Evolutionary conservation across 345 rosid species (phyloP).

Genomic region (Kandelia obovata): DNA sequence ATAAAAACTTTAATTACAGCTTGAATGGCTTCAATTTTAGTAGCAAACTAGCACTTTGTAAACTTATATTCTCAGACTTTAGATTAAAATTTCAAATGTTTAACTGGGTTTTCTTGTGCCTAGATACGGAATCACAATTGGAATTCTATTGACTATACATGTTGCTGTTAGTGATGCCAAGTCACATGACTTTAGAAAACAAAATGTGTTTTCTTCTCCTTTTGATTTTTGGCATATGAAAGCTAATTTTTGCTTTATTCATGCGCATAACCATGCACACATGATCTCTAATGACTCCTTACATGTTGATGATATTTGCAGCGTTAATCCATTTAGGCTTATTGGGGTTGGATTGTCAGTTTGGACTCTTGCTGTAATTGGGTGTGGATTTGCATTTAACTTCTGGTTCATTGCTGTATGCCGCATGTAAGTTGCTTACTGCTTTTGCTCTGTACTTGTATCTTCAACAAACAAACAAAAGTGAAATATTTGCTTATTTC

Average conservation of each 20-base stretch:
- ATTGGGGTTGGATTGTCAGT: conserved; percentile 86
- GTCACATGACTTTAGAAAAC: background rate
- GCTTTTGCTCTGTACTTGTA: too few relatives aligned
- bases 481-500: too few relatives aligned
- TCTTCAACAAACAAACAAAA: too few relatives aligned
- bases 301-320: conserved; percentile 38
- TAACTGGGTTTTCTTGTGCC: background rate
- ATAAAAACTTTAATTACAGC: background rate
- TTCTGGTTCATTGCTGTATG: conserved; percentile 83
- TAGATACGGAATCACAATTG: background rate
- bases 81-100: background rate
- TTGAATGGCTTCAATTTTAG: background rate
- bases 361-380: conserved; percentile 77
- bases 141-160: background rate
- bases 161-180: background rate
- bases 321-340: conserved; percentile 86
- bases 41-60: background rate
- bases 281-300: conserved; percentile 10
- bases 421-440: conserved; percentile 63
- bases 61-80: background rate
- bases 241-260: background rate
- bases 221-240: background rate
- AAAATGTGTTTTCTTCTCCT: background rate
- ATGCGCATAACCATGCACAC: background rate
- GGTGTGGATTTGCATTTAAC: conserved; percentile 76